phyloP scores from a whole-genome alignment of 2,329 filamentous ascomycete genomes.

The Colletotrichum tanaceti region DNA sequence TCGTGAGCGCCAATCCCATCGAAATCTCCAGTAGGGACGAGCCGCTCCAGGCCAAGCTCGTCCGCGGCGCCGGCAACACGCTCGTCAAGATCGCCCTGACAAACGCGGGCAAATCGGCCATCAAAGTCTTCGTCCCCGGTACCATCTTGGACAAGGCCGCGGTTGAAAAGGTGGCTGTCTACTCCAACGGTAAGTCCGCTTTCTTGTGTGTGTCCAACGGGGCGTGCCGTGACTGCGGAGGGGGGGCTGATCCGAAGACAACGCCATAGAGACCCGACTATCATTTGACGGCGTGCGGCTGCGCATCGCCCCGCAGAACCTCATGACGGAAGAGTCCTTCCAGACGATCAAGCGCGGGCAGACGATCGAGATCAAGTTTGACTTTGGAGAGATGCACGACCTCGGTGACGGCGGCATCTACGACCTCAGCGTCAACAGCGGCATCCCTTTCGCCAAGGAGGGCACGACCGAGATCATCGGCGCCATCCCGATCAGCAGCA shows the following conservation, averaged over 20 bases:
- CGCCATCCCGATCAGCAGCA: slow-evolving; percentile 64
- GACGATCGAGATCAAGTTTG: slow-evolving; percentile 61
- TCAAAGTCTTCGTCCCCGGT: slow-evolving; percentile 62
- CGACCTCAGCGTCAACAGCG: slow-evolving; percentile 64
- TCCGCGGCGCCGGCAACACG: slow-evolving; percentile 58
- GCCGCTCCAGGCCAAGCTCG: slow-evolving; percentile 51
- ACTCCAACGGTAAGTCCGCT: slow-evolving; percentile 52
- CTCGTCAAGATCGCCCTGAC: slow-evolving; percentile 59
- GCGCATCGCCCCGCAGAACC: slow-evolving; percentile 54
- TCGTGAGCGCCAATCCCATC: slow-evolving; percentile 50
- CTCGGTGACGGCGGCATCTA: slow-evolving; percentile 60
- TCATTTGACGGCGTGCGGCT: slow-evolving; percentile 63
- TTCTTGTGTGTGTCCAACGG: too few species aligned
- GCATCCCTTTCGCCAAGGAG: slow-evolving; percentile 62
- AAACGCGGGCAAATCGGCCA: slow-evolving; percentile 56
- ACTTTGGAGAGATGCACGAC: slow-evolving; percentile 64
- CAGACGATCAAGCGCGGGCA: slow-evolving; percentile 56
- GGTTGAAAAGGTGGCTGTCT: slow-evolving; percentile 62
- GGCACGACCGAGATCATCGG: slow-evolving; percentile 63
- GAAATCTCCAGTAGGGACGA: slow-evolving; percentile 49
- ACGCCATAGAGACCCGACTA: slow-evolving; percentile 14
- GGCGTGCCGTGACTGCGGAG: too few species aligned
- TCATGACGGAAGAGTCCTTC: slow-evolving; percentile 58
- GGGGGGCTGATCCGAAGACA: neutral
- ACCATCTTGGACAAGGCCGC: slow-evolving; percentile 60